Evolutionary conservation across 257 asterid species (phyloP).

Genomic region (Lycium ferocissimum): DNA sequence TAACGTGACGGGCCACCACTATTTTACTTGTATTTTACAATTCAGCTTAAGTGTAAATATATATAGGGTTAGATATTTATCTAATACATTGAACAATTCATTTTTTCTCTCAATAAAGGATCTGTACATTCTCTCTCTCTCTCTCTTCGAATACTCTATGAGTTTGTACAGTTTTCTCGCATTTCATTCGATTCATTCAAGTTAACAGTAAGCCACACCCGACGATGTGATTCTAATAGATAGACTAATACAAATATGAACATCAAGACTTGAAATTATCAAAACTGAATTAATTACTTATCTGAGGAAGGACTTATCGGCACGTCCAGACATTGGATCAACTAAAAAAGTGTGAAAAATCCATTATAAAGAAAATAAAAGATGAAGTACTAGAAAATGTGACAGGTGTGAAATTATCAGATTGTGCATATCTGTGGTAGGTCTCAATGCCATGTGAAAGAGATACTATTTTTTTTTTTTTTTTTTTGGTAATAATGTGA

Average conservation of each 20-base stretch:
- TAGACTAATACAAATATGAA: background rate
- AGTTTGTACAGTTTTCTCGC: no score
- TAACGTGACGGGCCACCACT: no score
- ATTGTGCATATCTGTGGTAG: background rate
- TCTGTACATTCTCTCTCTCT: no score
- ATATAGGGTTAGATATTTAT: no score
- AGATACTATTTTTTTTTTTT: background rate
- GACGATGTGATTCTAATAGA: background rate
- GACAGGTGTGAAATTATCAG: background rate
- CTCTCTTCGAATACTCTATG: no score
- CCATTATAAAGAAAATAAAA: background rate
- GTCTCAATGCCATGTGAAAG: background rate
- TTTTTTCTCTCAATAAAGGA: no score
- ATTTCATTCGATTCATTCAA: no score
- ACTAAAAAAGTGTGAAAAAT: background rate
- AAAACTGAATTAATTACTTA: background rate
- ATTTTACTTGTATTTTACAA: no score
- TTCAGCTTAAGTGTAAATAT: no score
- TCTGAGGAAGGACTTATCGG: background rate
- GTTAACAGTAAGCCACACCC: no score
- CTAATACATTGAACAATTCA: no score
- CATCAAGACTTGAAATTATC: background rate
- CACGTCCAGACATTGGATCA: background rate
- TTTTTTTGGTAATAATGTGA: background rate
- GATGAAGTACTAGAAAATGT: background rate